phyloP scores from a whole-genome alignment of 768 basidiomycete species.

The Lanmaoa pseudosensibilis region DNA sequence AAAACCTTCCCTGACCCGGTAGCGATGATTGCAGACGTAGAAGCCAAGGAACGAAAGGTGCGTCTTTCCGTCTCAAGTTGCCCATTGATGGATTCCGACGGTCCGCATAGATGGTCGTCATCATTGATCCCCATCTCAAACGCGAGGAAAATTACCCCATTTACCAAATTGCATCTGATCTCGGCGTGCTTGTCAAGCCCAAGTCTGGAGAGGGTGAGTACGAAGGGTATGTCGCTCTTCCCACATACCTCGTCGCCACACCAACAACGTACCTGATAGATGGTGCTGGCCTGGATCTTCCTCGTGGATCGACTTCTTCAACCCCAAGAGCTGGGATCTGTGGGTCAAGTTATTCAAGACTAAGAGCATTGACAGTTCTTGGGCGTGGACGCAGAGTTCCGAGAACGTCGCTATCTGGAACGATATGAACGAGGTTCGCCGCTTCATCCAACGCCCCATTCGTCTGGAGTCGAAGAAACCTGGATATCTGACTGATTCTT shows the following conservation, averaged over 20 bases:
- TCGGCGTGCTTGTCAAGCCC: slow-evolving; percentile 80
- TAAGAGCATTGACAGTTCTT: slow-evolving; percentile 50
- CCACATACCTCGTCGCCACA: not conserved
- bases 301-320: slow-evolving; percentile 98
- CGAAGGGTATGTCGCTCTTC: slow-evolving; percentile 55
- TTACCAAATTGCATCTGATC: slow-evolving; percentile 80
- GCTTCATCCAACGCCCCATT: not conserved
- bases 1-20: slow-evolving; percentile 93
- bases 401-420: slow-evolving; percentile 94
- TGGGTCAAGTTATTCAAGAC: slow-evolving; percentile 85
- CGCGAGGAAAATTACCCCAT: slow-evolving; percentile 76
- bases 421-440: slow-evolving; percentile 94
- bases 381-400: slow-evolving; percentile 79
- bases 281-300: slow-evolving; percentile 99
- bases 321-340: slow-evolving; percentile 86
- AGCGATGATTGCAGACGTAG: slow-evolving; percentile 89
- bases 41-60: slow-evolving; percentile 83
- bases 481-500: slow-evolving; percentile 8
- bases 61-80: not conserved
- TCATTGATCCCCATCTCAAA: slow-evolving; percentile 96
- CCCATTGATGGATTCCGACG: not conserved
- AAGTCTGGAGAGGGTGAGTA: slow-evolving; percentile 80
- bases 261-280: slow-evolving; percentile 1
- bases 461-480: not conserved
- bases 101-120: slow-evolving; percentile 84